Evolutionary conservation across 495 filamentous ascomycete genomes (phyloP), one percentile per base, ranked within the genome.

Genomic region (Trichoderma reesei): DNA sequence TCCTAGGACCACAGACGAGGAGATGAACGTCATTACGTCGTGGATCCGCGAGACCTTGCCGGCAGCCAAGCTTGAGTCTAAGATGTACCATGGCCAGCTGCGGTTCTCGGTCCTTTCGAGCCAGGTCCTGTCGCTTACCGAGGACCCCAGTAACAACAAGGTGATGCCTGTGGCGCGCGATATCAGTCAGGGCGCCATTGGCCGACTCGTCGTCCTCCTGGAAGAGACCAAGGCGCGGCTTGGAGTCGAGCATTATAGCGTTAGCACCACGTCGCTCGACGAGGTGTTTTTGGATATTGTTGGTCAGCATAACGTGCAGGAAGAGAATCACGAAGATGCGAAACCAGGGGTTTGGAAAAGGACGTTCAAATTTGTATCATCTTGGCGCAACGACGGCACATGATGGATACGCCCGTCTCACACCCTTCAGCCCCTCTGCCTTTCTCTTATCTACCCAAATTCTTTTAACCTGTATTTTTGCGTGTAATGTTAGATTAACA

Each of bases 221-320:
- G 91, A 96, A 73, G 82, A 81, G 67, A 75, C 84, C 60, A 88
- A 85, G 68, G 77, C 84, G 36, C 72, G 72, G 18, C 69, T 93
- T 54, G 88, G 89, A 0, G 78, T 94, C 36, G 86, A 89, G 75
- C 88, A 90, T 71, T 95, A 89, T 71, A 88, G 86, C 56, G 88
- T 92, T 67, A 87, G 82, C 59, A 89, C 88, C 66, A 91, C 90
- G 60, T 92, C 89, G 41, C 78, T 95, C 65, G 91, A 95, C 74
- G 88, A 94, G 76, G 90, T 95, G 0, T 96, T 96, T 74, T 75
- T 96, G 76, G 84, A 76, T 44, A 91, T 95, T 66, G 90, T 94
- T 0, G 84, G 85, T 18, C 81, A 82, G 72, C 87, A 93, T 72
- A 83, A 90, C 73, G 83, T 95, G 2, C 74, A 80, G 62, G 91